These are phyloP conservation scores for Hortiboletus flavorubellus DNA, from an alignment of 768 basidiomycete species.

Conservation along the genomic window DNA sequence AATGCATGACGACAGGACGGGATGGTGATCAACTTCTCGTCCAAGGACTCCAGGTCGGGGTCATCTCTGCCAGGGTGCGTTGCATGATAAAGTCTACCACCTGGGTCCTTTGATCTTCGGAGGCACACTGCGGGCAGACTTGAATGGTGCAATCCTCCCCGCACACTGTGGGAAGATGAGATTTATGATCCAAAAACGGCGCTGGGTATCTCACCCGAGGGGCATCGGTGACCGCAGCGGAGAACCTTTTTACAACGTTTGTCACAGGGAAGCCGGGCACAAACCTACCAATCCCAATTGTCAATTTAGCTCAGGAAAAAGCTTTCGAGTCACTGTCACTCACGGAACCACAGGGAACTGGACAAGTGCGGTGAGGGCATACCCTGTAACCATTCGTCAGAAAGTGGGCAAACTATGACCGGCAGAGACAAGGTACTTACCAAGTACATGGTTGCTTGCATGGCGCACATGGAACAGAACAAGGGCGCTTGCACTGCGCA, in stretches of 20 bases:
- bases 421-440: conserved; percentile 21
- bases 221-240: conserved; percentile 60
- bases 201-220: conserved; percentile 47
- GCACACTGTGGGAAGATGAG: conserved; percentile 45
- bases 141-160: conserved; percentile 61
- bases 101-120: conserved; percentile 33
- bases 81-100: conserved; percentile 60
- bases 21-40: conserved; percentile 58
- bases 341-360: conserved; percentile 67
- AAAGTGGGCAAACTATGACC: background rate
- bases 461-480: conserved; percentile 55
- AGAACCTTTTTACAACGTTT: conserved; percentile 46
- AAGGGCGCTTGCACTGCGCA: conserved; percentile 45
- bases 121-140: conserved; percentile 50
- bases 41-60: conserved; percentile 35
- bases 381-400: conserved; percentile 33
- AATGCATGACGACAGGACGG: conserved; percentile 61
- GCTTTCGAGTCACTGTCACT: conserved; percentile 23
- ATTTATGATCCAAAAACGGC: background rate
- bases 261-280: conserved; percentile 64
- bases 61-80: conserved; percentile 49
- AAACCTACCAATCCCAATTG: conserved; percentile 41
- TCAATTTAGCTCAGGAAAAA: background rate
- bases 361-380: conserved; percentile 54
- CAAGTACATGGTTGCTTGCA: conserved; percentile 63